Base-by-base conservation (phyloP, 176 grass and related monocot species). In the Lolium rigidum region DNA sequence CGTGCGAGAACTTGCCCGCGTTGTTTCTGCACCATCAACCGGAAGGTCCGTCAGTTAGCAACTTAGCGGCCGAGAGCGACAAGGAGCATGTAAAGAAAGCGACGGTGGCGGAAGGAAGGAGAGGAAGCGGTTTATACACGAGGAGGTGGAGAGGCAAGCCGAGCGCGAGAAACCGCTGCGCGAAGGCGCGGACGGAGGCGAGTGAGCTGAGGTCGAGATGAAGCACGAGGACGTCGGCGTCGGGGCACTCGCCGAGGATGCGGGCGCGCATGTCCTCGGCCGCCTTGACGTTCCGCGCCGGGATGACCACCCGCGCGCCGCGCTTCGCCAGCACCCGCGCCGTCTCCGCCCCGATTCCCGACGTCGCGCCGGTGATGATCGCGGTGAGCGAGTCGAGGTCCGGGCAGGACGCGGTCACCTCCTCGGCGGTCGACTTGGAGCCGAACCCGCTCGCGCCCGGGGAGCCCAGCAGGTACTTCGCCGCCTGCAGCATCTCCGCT, bases 1-100 rank as follows among this genome's bases (percentile, higher is more conserved):
- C 94, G 69, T 95, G 88, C n/a, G 94, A 95, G 84, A 98, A 98
- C 82, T 95, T 95, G 62, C 97, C 97, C 15, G 97, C 97, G 74
- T 98, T 98, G 85, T 98, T 98, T 85, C 95, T 98, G 91, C 26
- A 28, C 2, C n/a, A n/a, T n/a, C n/a, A 28, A 28, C 26, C 26
- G 2, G 26, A 1, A 28, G 39, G 39, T 41, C 39, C 39, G 39
- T 41, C n/a, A n/a, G n/a, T n/a, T n/a, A n/a, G n/a, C n/a, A n/a
- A n/a, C n/a, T n/a, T n/a, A n/a, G n/a, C n/a, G n/a, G n/a, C n/a
- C n/a, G 39, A 41, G 39, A 6, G 39, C 39, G 39, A 41, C 39
- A 3, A 4, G 2, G 39, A 41, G 39, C 1, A 41, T 41, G 39
- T 4, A 41, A 41, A 3, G 39, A 41, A 41, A 41, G 39, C 39